Percentiles rank a stretch among this genome's conserved stretches.
Conservation (phyloP, 139 green algal genomes). For the Micractinium sp. region DNA sequence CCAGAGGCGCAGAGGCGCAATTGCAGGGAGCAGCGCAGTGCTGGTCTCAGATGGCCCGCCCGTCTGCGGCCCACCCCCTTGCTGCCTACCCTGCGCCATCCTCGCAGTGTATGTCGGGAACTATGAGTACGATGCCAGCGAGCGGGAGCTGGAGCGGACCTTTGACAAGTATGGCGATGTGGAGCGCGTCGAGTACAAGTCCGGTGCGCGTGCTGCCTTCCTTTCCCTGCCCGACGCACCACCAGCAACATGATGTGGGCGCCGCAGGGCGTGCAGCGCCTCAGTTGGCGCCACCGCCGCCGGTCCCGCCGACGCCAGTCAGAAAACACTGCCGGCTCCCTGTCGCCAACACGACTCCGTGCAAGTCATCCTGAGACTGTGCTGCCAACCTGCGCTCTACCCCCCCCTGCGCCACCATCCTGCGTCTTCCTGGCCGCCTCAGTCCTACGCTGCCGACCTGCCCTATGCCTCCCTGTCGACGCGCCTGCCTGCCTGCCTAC, state of each 20-base stretch:
- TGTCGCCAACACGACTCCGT: background rate
- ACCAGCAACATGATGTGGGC: no score
- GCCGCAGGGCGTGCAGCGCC: no score
- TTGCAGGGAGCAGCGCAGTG: no score
- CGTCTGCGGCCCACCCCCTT: background rate
- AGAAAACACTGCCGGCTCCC: background rate
- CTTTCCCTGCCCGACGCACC: background rate
- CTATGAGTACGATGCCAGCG: conserved; percentile 48
- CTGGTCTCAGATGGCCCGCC: background rate
- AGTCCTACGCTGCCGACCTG: background rate
- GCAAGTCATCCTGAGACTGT: background rate
- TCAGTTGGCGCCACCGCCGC: background rate
- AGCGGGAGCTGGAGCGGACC: conserved; percentile 40
- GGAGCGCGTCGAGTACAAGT: conserved; percentile 48
- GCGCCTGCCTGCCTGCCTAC: no score
- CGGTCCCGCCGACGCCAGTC: background rate
- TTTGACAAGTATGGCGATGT: conserved; percentile 45
- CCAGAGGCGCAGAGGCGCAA: background rate
- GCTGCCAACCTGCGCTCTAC: no score
- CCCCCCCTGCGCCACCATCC: background rate
- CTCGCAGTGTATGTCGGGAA: conserved; percentile 49
- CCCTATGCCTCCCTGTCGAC: no score
- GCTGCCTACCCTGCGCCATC: background rate
- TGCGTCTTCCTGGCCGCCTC: background rate
- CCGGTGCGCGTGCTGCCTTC: conserved; percentile 17